phyloP scores from a whole-genome alignment of 1,284 basidiomycete species.

The Chalciporus sp. region DNA sequence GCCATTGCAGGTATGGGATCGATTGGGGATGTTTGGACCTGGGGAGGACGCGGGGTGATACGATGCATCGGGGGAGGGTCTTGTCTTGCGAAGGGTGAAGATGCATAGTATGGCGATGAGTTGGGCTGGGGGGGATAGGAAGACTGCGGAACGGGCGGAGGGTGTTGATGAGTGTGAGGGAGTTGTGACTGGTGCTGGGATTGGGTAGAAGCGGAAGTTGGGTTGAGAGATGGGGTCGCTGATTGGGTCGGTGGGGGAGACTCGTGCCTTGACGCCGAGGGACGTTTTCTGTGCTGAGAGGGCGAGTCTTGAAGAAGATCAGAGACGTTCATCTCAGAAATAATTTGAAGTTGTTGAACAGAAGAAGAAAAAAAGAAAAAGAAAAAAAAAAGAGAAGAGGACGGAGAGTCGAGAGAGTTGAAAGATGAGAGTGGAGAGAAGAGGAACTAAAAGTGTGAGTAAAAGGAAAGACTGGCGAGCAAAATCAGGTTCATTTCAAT shows the following conservation, averaged over 20 bases:
- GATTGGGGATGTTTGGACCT: slow-evolving; percentile 24
- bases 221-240: slow-evolving; percentile 16
- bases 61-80: slow-evolving; percentile 33
- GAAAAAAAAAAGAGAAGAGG: slow-evolving; percentile 4
- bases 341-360: background rate
- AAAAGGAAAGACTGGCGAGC: slow-evolving; percentile 31
- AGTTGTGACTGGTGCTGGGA: slow-evolving; percentile 25
- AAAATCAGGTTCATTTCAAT: slow-evolving; percentile 39
- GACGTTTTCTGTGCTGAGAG: slow-evolving; percentile 48
- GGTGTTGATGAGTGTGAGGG: slow-evolving; percentile 3
- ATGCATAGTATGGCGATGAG: slow-evolving; percentile 22
- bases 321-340: slow-evolving; percentile 63
- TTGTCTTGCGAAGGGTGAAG: slow-evolving; percentile 19
- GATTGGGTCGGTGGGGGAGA: slow-evolving; percentile 24
- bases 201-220: slow-evolving; percentile 23
- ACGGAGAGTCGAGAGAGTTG: slow-evolving; percentile 6
- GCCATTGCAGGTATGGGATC: slow-evolving; percentile 35
- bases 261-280: slow-evolving; percentile 30
- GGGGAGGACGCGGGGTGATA: slow-evolving; percentile 30
- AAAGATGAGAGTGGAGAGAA: slow-evolving; percentile 28
- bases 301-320: slow-evolving; percentile 71
- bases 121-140: slow-evolving; percentile 23
- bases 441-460: slow-evolving; percentile 29
- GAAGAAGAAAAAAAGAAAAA: background rate
- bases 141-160: slow-evolving; percentile 11